Evolutionary conservation across 2,329 filamentous ascomycete genomes (phyloP), one percentile per base, ranked within the genome.

Genomic region (Venturiaceae sp.): DNA sequence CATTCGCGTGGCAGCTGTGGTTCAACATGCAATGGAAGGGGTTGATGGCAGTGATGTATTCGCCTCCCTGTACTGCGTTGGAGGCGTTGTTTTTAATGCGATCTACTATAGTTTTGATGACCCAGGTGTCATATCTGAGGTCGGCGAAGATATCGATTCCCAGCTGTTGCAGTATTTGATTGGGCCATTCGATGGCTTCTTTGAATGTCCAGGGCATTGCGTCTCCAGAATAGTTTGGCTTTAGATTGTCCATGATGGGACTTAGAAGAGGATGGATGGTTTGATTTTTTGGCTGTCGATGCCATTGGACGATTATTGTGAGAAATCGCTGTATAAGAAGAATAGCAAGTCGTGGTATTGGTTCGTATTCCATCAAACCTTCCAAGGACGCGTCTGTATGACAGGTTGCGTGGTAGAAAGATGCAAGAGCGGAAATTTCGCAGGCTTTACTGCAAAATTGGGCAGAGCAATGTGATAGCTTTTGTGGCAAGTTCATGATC

Each of bases 141-240:
- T 67, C 60, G 19, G 7, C 13, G 44, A 47, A 47, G 5, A 47
- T 21, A 30, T 47, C 44, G 7, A 47, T 30, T 11, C n/a, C 26
- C 4, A 26, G 4, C 13, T 47, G 19, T 19, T 11, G 21, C 13
- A 47, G 19, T 7, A 47, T 47, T 14, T 16, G 13, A 19, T 47
- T 47, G 13, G 44, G 44, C 5, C 23, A 7, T 13, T 5, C 11
- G 19, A 47, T 47, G 16, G n/a, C 19, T 26, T 47, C 26, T 26
- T 47, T 8, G 14, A 26, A 47, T 4, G 21, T 47, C 44, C 44
- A 47, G 7, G 44, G 44, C 14, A 19, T 13, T 30, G 44, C 21
- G 14, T 4, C 13, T 3, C 44, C 14, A 19, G 44, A 26, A 30
- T 47, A 47, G 23, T 7, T 47, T 8, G 44, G 44, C 14, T 47